A percentile compares a stretch with the other conserved stretches of the same genome.
phyloP scores from a whole-genome alignment of 768 basidiomycete species.

The Trametopsis cervina region DNA sequence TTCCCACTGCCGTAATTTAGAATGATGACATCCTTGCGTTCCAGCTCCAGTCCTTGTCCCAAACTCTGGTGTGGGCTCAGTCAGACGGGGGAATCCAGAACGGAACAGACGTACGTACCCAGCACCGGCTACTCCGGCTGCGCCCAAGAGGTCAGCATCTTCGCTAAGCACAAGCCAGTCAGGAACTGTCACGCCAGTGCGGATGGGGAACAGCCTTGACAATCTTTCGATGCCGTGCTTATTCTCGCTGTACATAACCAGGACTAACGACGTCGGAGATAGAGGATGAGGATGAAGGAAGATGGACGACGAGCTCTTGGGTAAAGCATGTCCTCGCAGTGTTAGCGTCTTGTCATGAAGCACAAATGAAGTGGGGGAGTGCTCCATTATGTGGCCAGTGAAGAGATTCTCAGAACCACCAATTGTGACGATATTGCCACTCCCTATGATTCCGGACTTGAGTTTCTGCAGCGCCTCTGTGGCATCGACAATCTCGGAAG shows the following conservation, averaged over 20 bases:
- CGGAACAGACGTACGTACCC: constrained; percentile 43
- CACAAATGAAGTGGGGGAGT: constrained; percentile 14
- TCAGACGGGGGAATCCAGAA: no score
- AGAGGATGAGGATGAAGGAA: constrained; percentile 64
- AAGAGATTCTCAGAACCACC: constrained; percentile 29
- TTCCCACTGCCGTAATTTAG: constrained; percentile 29
- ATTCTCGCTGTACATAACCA: constrained; percentile 61
- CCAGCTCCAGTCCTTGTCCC: constrained; percentile 28
- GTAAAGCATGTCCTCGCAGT: constrained; percentile 14
- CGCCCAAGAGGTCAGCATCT: constrained; percentile 48
- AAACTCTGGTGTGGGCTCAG: constrained; percentile 21
- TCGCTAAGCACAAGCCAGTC: constrained; percentile 69
- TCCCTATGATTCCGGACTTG: constrained; percentile 19
- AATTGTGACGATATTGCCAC: constrained; percentile 55
- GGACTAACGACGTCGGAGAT: constrained; percentile 24
- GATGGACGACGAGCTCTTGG: constrained; percentile 33
- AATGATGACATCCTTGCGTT: constrained; percentile 29
- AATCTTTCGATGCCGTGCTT: constrained; percentile 56
- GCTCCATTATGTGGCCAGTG: constrained; percentile 10
- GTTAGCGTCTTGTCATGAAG: constrained; percentile 3
- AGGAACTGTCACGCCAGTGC: constrained; percentile 71
- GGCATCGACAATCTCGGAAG: constrained; percentile 50
- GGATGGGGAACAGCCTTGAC: constrained; percentile 70
- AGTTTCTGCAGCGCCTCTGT: constrained; percentile 26
- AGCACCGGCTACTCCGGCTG: constrained; percentile 68